A percentile compares a stretch with the other conserved stretches of the same genome.
Evolutionary conservation across 2,329 filamentous ascomycete species (phyloP).

Genomic region (Colletotrichum sidae): DNA sequence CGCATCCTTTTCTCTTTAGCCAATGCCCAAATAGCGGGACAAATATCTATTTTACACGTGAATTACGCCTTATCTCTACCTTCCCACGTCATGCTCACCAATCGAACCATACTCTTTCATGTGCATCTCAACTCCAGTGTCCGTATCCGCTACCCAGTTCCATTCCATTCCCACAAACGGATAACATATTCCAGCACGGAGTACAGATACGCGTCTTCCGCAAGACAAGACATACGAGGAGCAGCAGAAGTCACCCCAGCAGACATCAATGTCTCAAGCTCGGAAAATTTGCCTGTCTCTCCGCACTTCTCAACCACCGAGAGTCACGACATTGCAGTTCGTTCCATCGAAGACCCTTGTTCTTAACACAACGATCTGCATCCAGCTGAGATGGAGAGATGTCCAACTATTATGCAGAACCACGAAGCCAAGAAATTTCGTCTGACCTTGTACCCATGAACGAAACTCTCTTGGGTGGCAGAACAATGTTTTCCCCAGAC

Average conservation of each 20-base stretch:
- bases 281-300: too few relatives aligned
- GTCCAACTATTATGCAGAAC: neutral
- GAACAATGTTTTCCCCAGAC: constrained; percentile 22
- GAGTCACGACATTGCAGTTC: too few relatives aligned
- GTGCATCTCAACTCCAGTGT: neutral
- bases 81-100: constrained; percentile 26
- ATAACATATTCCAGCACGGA: too few relatives aligned
- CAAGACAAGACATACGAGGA: too few relatives aligned
- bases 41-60: constrained; percentile 35
- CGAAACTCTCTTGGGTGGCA: constrained; percentile 1
- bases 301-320: too few relatives aligned
- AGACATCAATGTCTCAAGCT: too few relatives aligned
- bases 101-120: constrained; percentile 24
- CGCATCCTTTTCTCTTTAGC: too few relatives aligned
- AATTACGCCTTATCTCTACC: constrained; percentile 33
- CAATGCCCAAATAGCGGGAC: constrained; percentile 27
- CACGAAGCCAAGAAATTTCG: constrained; percentile 15
- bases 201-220: too few relatives aligned
- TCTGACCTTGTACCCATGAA: constrained; percentile 13
- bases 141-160: neutral
- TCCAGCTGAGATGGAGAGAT: neutral
- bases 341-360: constrained; percentile 10
- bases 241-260: too few relatives aligned
- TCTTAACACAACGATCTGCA: neutral
- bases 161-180: neutral